These are phyloP conservation scores for Solanum infundibuliforme DNA, from an alignment of 257 asterid genomes.

Conservation along the genomic window DNA sequence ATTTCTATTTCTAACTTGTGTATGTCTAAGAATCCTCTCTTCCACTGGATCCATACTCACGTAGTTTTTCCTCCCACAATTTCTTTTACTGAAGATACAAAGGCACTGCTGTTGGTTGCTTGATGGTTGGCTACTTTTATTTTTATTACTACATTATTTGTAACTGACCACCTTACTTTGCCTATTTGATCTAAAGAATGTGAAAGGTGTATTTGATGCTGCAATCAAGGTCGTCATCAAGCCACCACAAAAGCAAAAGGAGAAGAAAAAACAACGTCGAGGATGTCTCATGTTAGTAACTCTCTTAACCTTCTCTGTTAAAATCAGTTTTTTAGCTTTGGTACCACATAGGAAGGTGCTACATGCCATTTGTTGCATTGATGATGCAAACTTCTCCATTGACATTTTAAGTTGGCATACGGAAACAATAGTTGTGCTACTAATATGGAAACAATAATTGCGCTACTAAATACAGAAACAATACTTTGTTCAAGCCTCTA, in stretches of 20 bases:
- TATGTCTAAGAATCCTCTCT: background rate
- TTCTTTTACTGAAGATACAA: background rate
- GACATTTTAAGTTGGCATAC: background rate
- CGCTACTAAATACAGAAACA: background rate
- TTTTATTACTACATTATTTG: background rate
- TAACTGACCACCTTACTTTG: background rate
- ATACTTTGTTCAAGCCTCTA: background rate
- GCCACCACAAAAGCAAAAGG: slow-evolving; percentile 79
- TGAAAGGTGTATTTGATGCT: slow-evolving; percentile 87
- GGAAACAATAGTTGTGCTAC: background rate
- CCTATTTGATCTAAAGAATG: slow-evolving; percentile 36
- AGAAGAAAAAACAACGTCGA: slow-evolving; percentile 52
- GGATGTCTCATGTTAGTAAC: slow-evolving; percentile 63
- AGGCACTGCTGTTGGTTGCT: background rate
- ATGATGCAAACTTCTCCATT: background rate
- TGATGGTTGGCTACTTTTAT: background rate
- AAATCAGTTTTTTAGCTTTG: background rate
- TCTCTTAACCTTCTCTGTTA: background rate
- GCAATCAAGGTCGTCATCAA: slow-evolving; percentile 81
- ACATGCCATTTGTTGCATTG: background rate
- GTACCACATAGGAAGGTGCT: background rate
- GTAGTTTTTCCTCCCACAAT: background rate
- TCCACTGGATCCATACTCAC: background rate
- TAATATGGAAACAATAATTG: background rate
- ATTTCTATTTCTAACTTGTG: background rate